These are phyloP conservation scores for Phaeotremella skinneri DNA, from an alignment of 768 basidiomycete genomes.

Conservation along the genomic window DNA sequence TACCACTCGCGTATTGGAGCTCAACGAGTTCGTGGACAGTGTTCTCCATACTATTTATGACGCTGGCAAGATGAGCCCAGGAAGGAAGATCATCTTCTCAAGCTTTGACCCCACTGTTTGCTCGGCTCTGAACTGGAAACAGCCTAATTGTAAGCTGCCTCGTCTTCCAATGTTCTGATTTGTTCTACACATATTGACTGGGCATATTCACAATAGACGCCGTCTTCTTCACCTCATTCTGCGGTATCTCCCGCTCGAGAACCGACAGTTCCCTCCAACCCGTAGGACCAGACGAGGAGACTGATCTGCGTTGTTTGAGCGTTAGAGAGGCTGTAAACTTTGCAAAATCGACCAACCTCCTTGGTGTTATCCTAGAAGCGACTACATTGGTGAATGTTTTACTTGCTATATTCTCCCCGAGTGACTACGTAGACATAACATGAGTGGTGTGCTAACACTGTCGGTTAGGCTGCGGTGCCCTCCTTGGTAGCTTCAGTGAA, in stretches of 20 bases:
- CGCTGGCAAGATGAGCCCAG: slow-evolving; percentile 57
- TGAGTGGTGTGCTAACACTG: slow-evolving; percentile 2
- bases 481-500: slow-evolving; percentile 84
- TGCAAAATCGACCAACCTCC: slow-evolving; percentile 82
- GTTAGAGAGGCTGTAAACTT: slow-evolving; percentile 90
- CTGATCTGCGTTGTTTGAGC: slow-evolving; percentile 59
- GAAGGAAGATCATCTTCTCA: slow-evolving; percentile 82
- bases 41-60: slow-evolving; percentile 80
- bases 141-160: slow-evolving; percentile 77
- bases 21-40: slow-evolving; percentile 79
- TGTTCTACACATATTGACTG: background rate
- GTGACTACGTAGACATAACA: slow-evolving; percentile 4
- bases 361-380: slow-evolving; percentile 87
- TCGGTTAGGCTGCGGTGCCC: slow-evolving; percentile 74
- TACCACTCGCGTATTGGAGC: slow-evolving; percentile 61
- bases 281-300: slow-evolving; percentile 51
- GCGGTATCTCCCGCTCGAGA: slow-evolving; percentile 60
- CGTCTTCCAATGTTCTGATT: background rate
- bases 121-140: slow-evolving; percentile 94
- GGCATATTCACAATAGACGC: slow-evolving; percentile 54
- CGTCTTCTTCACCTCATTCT: slow-evolving; percentile 88
- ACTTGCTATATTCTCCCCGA: background rate
- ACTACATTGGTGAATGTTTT: slow-evolving; percentile 68
- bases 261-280: slow-evolving; percentile 28
- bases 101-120: slow-evolving; percentile 89